phyloP scores from a whole-genome alignment of 2,329 filamentous ascomycete species.

The Apiospora arundinis region DNA sequence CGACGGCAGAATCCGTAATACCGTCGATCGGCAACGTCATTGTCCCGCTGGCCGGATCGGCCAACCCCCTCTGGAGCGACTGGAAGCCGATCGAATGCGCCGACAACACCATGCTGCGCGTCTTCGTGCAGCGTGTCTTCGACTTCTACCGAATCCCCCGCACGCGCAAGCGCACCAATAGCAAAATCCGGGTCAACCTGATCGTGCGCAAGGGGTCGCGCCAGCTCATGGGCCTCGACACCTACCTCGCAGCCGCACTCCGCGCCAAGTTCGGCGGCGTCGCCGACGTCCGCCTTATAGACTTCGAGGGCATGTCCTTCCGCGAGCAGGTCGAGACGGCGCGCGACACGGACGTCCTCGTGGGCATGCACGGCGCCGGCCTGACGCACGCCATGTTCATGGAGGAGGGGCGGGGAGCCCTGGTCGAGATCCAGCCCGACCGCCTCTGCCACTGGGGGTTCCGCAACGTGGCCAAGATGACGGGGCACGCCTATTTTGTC shows the following conservation, averaged over 20 bases:
- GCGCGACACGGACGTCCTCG: conserved; percentile 47
- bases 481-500: conserved; percentile 45
- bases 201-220: conserved; percentile 17
- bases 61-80: conserved; percentile 20
- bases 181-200: neutral
- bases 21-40: neutral
- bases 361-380: conserved; percentile 52
- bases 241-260: neutral
- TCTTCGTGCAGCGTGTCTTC: conserved; percentile 9
- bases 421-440: conserved; percentile 51
- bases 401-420: conserved; percentile 36
- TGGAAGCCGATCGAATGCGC: conserved; percentile 15
- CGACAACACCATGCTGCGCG: conserved; percentile 17
- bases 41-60: neutral
- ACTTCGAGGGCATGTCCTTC: conserved; percentile 47
- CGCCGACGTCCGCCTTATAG: conserved; percentile 31
- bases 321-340: conserved; percentile 43
- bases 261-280: neutral
- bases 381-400: conserved; percentile 51
- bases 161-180: neutral
- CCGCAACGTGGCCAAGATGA: conserved; percentile 48
- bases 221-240: conserved; percentile 10
- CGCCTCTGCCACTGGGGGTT: conserved; percentile 46
- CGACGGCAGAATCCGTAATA: neutral
- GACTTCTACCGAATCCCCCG: conserved; percentile 6